Evolutionary conservation across 1,284 basidiomycete species (phyloP).

Genomic region (Meripilus lineatus): DNA sequence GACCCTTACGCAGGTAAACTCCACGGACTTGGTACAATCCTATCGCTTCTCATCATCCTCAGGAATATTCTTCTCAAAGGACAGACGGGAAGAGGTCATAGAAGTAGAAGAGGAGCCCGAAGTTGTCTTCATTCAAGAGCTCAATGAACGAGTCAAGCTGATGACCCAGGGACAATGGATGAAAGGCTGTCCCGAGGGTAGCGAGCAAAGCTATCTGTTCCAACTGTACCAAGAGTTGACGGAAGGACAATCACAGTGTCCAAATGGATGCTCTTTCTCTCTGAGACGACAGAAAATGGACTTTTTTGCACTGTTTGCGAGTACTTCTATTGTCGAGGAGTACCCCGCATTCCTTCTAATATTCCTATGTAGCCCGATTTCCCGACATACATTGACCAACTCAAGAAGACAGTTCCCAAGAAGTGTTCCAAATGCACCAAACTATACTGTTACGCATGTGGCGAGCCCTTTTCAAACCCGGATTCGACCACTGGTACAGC

Average conservation of each 20-base stretch:
- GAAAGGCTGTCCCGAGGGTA: constrained; percentile 91
- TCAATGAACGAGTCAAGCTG: constrained; percentile 49
- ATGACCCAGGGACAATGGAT: constrained; percentile 93
- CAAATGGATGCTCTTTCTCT: constrained; percentile 63
- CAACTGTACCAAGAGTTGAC: constrained; percentile 73
- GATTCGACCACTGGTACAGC: constrained; percentile 36
- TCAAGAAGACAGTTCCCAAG: constrained; percentile 52
- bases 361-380: constrained; percentile 55
- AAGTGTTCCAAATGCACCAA: constrained; percentile 62
- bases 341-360: not conserved
- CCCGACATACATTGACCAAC: constrained; percentile 58
- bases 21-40: not conserved
- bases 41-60: not conserved
- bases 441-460: constrained; percentile 80
- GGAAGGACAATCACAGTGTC: constrained; percentile 61
- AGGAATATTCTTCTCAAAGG: constrained; percentile 89
- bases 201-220: constrained; percentile 86
- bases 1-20: constrained; percentile 77
- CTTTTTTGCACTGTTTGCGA: constrained; percentile 79
- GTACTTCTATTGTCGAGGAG: constrained; percentile 25
- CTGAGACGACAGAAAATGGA: constrained; percentile 62
- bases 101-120: constrained; percentile 81
- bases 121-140: constrained; percentile 39
- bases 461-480: constrained; percentile 62
- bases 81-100: constrained; percentile 79